Base-by-base conservation (phyloP, 768 basidiomycete species). In the Mycena alexandri region DNA sequence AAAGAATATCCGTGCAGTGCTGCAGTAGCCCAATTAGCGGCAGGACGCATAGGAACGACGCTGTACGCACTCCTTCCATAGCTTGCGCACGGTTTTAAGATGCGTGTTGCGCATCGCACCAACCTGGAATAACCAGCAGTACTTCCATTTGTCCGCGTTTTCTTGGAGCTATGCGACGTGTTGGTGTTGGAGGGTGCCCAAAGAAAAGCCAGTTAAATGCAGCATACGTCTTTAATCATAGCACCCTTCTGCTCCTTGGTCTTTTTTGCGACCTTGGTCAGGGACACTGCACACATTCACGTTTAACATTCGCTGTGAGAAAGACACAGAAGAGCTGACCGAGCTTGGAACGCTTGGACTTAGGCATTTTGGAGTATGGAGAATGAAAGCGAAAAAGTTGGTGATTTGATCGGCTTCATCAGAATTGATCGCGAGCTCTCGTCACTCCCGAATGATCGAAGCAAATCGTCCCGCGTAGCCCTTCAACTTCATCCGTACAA, bases 61-160 rank as follows among this genome's bases (percentile, higher is more conserved):
- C 11, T 42, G 42, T 21, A 81, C 91, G 61, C 72, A 94, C 92
- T 93, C 94, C 84, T 94, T 94, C 98, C 98, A 99, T 70, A 93
- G 83, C 66, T 90, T 90, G 71, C 98, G 87, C 52, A 99, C 94
- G 57, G 94, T 95, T 85, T 99, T 96, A 43, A 99, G 82, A 79
- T 95, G 92, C 29, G 95, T 83, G 81, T 97, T 99, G 67, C 98
- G 86, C 95, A 98, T 97, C 72, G 95, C 89, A 17, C 96, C 96
- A 7, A 98, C 94, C 73, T 93, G 90, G 76, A 99, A 98, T 43
- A 98, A 77, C 94, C 96, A 99, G 81, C 94, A 93, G 79, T 98
- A 96, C 75, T 88, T 88, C 91, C 94, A 98, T 82, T 94, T 93
- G 72, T 96, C 95, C 22, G 90, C 82, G 76, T 90, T 89, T 75